Percentiles rank a stretch among this genome's conserved stretches.
phyloP scores from a whole-genome alignment of 148 eudicot genomes.

The Vaccinium macrocarpon region DNA sequence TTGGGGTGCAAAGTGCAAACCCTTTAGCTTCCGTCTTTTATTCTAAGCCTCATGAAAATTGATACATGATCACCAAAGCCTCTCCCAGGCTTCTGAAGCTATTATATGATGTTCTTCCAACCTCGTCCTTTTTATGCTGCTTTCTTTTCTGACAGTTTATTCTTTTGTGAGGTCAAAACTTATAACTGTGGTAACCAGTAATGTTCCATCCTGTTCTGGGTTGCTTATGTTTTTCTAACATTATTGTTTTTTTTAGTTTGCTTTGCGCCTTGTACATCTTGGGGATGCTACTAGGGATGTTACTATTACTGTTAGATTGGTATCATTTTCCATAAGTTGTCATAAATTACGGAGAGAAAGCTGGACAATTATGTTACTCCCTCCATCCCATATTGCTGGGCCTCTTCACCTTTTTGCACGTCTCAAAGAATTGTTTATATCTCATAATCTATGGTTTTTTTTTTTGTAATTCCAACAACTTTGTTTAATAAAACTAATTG shows the following conservation, averaged over 20 bases:
- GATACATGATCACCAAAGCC: neutral
- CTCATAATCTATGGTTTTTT: too few relatives aligned
- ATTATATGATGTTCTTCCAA: neutral
- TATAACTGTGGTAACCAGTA: neutral
- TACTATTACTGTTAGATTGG: too few relatives aligned
- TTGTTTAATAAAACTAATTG: too few relatives aligned
- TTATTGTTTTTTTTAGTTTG: neutral
- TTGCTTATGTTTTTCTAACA: neutral
- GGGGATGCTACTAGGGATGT: neutral
- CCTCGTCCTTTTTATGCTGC: neutral
- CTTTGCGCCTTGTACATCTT: neutral
- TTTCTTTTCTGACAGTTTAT: neutral
- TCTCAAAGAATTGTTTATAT: too few relatives aligned
- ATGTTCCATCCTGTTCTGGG: neutral
- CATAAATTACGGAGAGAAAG: neutral
- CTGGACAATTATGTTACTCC: neutral
- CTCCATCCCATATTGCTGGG: too few relatives aligned
- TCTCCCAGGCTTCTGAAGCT: neutral
- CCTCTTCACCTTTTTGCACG: too few relatives aligned
- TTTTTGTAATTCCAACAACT: too few relatives aligned
- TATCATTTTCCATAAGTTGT: too few relatives aligned
- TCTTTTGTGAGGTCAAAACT: neutral
- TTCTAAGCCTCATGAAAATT: neutral
- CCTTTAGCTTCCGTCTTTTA: neutral
- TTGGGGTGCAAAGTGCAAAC: too few relatives aligned